phyloP scores from a whole-genome alignment of 1,284 basidiomycete species.

The Fistulina hepatica region DNA sequence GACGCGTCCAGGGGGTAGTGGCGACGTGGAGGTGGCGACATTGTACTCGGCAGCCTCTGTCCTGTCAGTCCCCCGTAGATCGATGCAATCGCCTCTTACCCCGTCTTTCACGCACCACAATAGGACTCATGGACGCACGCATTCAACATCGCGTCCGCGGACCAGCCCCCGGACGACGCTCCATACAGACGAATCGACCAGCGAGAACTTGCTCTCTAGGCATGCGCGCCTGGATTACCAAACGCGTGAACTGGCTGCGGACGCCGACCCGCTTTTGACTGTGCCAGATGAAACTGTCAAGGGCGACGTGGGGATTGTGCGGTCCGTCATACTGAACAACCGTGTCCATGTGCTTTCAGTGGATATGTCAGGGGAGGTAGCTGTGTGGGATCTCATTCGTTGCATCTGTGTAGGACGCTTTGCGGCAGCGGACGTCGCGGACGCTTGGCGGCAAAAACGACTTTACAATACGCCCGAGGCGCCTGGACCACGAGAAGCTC shows the following conservation, averaged over 20 bases:
- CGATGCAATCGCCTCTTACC: too few species aligned
- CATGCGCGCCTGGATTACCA: constrained; percentile 53
- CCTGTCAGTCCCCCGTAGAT: constrained; percentile 54
- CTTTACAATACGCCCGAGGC: constrained; percentile 17
- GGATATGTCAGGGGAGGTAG: constrained; percentile 78
- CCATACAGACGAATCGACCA: too few species aligned
- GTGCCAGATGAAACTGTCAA: constrained; percentile 62
- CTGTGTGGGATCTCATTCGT: constrained; percentile 86
- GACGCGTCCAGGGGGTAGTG: constrained; percentile 25
- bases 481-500: constrained; percentile 55
- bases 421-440: constrained; percentile 52
- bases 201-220: too few species aligned
- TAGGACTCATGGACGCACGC: too few species aligned
- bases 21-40: constrained; percentile 72
- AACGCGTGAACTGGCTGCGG: constrained; percentile 71
- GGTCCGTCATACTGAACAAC: constrained; percentile 81
- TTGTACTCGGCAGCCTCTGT: constrained; percentile 74
- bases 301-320: constrained; percentile 78
- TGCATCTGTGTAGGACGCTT: constrained; percentile 72
- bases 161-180: too few species aligned
- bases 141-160: too few species aligned
- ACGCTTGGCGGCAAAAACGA: constrained; percentile 24
- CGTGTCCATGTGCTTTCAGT: constrained; percentile 87
- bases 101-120: too few species aligned
- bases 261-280: constrained; percentile 58